Conservation (phyloP, 139 green algal species). For the Ettlia oleoabundans region DNA sequence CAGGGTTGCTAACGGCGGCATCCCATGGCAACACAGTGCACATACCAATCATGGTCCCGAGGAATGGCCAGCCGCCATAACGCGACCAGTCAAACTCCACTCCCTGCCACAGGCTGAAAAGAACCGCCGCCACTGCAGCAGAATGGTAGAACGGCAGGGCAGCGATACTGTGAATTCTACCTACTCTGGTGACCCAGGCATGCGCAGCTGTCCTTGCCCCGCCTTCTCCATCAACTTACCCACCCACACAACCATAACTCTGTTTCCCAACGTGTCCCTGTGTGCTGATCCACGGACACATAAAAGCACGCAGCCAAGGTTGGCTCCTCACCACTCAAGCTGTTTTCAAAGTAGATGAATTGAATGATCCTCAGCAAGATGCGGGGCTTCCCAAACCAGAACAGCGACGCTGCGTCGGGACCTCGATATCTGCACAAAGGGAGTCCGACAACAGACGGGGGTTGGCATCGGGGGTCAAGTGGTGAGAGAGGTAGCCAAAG, state of each 20-base stretch:
- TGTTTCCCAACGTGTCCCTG: background rate
- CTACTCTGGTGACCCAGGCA: no score
- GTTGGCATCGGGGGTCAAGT: no score
- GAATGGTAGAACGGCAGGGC: no score
- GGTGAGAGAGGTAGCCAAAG: no score
- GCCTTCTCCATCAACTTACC: no score
- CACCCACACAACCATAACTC: background rate
- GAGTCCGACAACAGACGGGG: no score
- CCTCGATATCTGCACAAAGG: background rate
- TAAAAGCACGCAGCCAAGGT: constrained; percentile 7
- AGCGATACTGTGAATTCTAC: background rate
- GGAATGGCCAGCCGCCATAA: constrained; percentile 7
- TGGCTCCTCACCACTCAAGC: constrained; percentile 6
- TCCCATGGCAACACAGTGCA: no score
- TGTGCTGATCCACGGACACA: background rate
- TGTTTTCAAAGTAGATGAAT: constrained; percentile 50
- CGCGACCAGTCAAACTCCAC: constrained; percentile 24
- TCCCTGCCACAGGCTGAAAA: constrained; percentile 41
- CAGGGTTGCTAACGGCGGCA: no score
- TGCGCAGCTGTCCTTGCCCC: no score
- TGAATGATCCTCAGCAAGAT: constrained; percentile 46
- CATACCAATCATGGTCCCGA: constrained; percentile 16
- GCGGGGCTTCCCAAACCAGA: constrained; percentile 45
- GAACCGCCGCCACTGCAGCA: constrained; percentile 21
- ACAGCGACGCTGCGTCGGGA: constrained; percentile 27